These are phyloP conservation scores for Capsicum chinense DNA, from an alignment of 257 asterid genomes.

Conservation along the genomic window DNA sequence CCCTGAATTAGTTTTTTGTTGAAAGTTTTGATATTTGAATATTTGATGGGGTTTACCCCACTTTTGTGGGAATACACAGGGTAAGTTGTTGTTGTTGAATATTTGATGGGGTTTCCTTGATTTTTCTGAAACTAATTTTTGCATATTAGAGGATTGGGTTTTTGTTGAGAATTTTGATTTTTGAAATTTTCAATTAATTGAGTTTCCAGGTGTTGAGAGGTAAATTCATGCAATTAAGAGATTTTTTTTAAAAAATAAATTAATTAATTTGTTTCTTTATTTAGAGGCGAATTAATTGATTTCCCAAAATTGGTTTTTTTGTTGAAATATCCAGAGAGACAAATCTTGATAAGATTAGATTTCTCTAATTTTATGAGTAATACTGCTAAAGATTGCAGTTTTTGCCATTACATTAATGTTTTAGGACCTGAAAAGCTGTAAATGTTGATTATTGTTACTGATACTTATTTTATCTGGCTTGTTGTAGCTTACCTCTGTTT, in stretches of 20 bases:
- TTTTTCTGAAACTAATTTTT: neutral
- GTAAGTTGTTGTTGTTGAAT: neutral
- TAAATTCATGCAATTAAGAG: neutral
- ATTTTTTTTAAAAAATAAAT: no score
- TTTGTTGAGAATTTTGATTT: conserved; percentile 8
- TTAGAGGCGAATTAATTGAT: neutral
- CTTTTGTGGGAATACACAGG: no score
- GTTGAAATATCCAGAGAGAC: neutral
- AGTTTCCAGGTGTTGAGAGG: neutral
- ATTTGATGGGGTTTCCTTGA: neutral
- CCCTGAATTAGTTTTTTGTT: neutral
- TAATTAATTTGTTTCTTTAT: neutral
- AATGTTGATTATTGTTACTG: conserved; percentile 5
- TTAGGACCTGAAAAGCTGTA: neutral
- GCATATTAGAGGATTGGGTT: neutral
- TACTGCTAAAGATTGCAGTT: neutral
- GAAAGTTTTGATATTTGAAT: neutral
- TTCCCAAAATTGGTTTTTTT: neutral
- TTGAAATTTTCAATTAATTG: neutral
- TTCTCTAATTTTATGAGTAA: neutral
- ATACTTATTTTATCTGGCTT: neutral
- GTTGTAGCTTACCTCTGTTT: conserved; percentile 12
- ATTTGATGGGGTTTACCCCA: neutral
- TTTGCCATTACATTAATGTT: neutral
- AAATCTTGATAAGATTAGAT: neutral